Percentiles rank a stretch among this genome's conserved stretches.
These are phyloP conservation scores for Exutisphaerella laricina DNA, from an alignment of 2,329 filamentous ascomycete genomes.

Conservation along the genomic window DNA sequence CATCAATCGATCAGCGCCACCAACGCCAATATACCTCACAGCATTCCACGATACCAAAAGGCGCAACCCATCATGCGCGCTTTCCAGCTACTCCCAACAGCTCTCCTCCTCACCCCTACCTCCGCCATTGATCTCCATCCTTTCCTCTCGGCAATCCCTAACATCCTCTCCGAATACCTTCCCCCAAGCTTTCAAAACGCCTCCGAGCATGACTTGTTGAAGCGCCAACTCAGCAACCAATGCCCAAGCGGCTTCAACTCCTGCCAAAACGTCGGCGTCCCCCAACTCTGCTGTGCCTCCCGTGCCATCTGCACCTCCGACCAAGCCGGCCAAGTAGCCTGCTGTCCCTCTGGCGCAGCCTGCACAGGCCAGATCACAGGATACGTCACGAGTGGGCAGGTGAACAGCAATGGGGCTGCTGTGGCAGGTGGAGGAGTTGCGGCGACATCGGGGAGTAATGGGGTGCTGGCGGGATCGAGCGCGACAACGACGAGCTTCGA, in stretches of 20 bases:
- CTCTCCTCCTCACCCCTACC: conserved; percentile 13
- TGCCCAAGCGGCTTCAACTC: conserved; percentile 50
- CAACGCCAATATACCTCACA: too few relatives aligned
- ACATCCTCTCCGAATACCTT: conserved; percentile 22
- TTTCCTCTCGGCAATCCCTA: conserved; percentile 29
- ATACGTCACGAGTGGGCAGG: conserved; percentile 31
- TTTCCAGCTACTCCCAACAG: conserved; percentile 15
- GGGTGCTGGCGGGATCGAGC: conserved; percentile 16
- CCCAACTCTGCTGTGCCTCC: conserved; percentile 51
- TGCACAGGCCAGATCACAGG: conserved; percentile 52
- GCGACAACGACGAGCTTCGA: conserved; percentile 23
- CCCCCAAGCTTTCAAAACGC: conserved; percentile 17
- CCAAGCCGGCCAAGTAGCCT: conserved; percentile 53
- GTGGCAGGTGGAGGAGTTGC: conserved; percentile 23
- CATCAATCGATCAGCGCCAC: background rate
- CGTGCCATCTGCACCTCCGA: conserved; percentile 53
- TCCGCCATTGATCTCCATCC: conserved; percentile 26
- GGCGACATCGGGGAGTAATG: conserved; percentile 18
- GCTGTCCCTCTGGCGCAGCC: conserved; percentile 53
- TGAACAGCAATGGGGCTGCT: conserved; percentile 24
- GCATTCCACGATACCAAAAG: too few relatives aligned
- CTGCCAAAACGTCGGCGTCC: conserved; percentile 49
- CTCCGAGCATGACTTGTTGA: conserved; percentile 27
- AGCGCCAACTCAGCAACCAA: conserved; percentile 34
- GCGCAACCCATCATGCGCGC: conserved; percentile 20